Conservation (phyloP, 2,329 filamentous ascomycete genomes). For the Pleurostoma richardsiae region DNA sequence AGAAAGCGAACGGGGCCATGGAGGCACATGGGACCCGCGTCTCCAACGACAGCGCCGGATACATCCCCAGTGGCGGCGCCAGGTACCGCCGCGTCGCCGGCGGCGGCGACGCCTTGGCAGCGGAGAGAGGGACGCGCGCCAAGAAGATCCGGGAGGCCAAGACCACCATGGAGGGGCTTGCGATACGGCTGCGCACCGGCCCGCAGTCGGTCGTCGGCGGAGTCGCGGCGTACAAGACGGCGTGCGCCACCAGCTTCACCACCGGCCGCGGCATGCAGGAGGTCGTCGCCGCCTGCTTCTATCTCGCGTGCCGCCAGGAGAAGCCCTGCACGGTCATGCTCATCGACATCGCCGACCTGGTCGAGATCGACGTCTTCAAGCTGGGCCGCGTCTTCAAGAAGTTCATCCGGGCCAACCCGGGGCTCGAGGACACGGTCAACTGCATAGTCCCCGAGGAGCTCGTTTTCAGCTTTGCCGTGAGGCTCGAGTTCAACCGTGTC, state of each 20-base stretch:
- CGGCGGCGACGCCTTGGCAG: slow-evolving; percentile 37
- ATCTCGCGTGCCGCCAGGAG: slow-evolving; percentile 78
- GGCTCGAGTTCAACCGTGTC: slow-evolving; percentile 82
- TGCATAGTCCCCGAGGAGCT: slow-evolving; percentile 77
- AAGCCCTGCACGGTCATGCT: slow-evolving; percentile 82
- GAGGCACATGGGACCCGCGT: slow-evolving; percentile 88
- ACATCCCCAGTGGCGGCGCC: slow-evolving; percentile 58
- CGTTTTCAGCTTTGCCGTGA: slow-evolving; percentile 84
- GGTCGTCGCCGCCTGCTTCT: slow-evolving; percentile 87
- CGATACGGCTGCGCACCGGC: too few relatives aligned
- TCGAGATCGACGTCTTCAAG: slow-evolving; percentile 82
- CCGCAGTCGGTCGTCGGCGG: too few relatives aligned
- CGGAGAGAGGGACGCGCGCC: slow-evolving; percentile 34
- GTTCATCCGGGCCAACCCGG: slow-evolving; percentile 51
- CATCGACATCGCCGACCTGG: slow-evolving; percentile 87
- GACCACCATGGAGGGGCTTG: too few relatives aligned
- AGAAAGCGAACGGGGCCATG: slow-evolving; percentile 78
- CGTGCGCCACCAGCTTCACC: slow-evolving; percentile 45
- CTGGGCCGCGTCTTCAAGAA: slow-evolving; percentile 88
- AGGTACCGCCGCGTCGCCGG: slow-evolving; percentile 40
- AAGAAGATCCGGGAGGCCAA: too few relatives aligned
- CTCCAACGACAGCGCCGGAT: slow-evolving; percentile 77
- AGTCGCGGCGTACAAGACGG: too few relatives aligned
- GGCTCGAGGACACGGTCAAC: slow-evolving; percentile 24
- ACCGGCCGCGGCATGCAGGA: slow-evolving; percentile 81